Conservation (phyloP, 495 filamentous ascomycete species). For the Neurospora sp. region DNA sequence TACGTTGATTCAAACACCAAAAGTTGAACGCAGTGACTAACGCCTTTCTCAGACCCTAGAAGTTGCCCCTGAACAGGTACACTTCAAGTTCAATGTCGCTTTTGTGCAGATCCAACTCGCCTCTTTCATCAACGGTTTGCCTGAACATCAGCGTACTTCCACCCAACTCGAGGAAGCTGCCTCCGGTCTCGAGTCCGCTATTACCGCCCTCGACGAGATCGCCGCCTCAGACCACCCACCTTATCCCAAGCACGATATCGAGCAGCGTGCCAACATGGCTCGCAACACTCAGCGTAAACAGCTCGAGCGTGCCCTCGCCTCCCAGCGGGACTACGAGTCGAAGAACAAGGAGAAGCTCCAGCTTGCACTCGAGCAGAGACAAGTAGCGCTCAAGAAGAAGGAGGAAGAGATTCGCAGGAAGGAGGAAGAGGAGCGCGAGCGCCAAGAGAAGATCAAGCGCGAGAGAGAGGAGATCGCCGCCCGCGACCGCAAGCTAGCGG, state of each 20-base stretch:
- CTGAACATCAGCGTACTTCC: conserved; percentile 64
- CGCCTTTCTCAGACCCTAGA: conserved; percentile 50
- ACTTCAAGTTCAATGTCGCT: conserved; percentile 95
- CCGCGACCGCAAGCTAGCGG: conserved; percentile 59
- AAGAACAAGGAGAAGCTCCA: conserved; percentile 78
- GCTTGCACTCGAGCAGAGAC: conserved; percentile 61
- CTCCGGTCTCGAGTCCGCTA: conserved; percentile 81
- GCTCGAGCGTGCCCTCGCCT: conserved; percentile 71
- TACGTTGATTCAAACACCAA: conserved; percentile 17
- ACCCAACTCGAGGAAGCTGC: conserved; percentile 68
- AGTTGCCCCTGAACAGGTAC: conserved; percentile 68
- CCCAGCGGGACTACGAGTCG: conserved; percentile 84
- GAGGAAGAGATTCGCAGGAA: conserved; percentile 57
- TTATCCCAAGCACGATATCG: conserved; percentile 80
- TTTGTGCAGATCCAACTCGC: conserved; percentile 95
- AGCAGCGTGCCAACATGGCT: conserved; percentile 94
- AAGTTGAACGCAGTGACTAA: conserved; percentile 12
- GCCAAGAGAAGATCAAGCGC: conserved; percentile 66
- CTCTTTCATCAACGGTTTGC: conserved; percentile 61
- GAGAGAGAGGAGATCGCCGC: conserved; percentile 73
- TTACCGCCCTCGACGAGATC: conserved; percentile 68
- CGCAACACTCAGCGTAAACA: conserved; percentile 87
- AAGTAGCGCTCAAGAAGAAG: conserved; percentile 62
- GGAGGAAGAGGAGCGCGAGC: conserved; percentile 56
- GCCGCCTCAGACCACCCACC: conserved; percentile 76